These are phyloP conservation scores for Arthrobotrys musiformis DNA, from an alignment of 2,329 filamentous ascomycete genomes.

Conservation along the genomic window DNA sequence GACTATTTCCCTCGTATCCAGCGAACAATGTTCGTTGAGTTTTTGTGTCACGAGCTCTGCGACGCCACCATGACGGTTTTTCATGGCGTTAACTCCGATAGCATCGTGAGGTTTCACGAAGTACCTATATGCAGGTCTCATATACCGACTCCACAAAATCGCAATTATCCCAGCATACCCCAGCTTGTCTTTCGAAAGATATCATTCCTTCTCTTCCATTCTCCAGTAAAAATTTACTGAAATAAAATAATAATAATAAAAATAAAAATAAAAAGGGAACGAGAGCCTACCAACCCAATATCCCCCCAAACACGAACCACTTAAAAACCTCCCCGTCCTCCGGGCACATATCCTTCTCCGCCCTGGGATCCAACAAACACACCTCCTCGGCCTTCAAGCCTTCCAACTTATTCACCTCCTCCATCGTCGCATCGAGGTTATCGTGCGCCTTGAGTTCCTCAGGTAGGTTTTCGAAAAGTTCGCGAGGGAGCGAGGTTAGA, in stretches of 20 bases:
- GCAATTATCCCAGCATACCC: no score
- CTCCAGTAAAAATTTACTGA: background rate
- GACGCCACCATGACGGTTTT: background rate
- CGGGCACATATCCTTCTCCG: constrained; percentile 81
- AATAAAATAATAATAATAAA: background rate
- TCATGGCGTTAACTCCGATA: background rate
- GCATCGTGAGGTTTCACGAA: background rate
- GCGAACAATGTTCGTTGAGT: no score
- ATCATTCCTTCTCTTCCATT: background rate
- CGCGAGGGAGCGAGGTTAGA: constrained; percentile 80
- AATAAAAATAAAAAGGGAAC: constrained; percentile 35
- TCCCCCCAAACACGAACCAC: constrained; percentile 94
- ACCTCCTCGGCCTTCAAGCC: constrained; percentile 75
- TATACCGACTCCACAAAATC: no score
- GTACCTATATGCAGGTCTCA: no score
- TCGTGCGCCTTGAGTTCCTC: constrained; percentile 70
- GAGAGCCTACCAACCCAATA: constrained; percentile 74
- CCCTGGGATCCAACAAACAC: constrained; percentile 89
- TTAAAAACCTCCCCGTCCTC: constrained; percentile 86
- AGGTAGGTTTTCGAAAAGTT: constrained; percentile 68
- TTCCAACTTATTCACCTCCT: constrained; percentile 86
- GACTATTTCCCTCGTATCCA: no score
- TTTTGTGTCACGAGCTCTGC: background rate
- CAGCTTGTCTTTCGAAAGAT: background rate
- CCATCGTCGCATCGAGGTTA: constrained; percentile 75